A percentile compares a stretch with the other conserved stretches of the same genome.
Conservation (phyloP, 2,329 filamentous ascomycete species). For the Thielaviopsis euricoi region DNA sequence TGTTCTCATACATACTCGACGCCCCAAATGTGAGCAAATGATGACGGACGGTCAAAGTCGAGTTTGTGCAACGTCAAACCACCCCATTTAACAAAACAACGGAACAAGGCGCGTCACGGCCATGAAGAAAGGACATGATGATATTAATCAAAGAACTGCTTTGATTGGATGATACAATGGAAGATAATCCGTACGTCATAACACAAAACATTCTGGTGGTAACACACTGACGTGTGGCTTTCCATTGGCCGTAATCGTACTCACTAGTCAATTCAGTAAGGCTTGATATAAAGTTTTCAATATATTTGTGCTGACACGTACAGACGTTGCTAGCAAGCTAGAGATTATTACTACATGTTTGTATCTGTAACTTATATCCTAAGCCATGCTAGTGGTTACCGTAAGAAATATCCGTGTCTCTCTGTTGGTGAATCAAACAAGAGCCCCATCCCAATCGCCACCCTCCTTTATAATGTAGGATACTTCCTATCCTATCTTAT, state of each 20-base stretch:
- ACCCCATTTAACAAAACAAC: not conserved
- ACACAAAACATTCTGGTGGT: too few relatives aligned
- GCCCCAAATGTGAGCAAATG: not conserved
- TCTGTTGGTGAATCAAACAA: not conserved
- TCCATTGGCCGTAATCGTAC: too few relatives aligned
- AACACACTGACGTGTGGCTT: too few relatives aligned
- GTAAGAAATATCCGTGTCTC: not conserved
- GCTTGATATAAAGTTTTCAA: not conserved
- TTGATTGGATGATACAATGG: too few relatives aligned
- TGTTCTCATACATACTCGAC: not conserved
- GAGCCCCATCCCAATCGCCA: not conserved
- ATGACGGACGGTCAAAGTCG: not conserved
- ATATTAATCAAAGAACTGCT: too few relatives aligned
- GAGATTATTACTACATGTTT: not conserved
- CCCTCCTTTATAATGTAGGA: not conserved
- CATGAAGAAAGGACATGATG: too few relatives aligned
- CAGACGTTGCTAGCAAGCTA: not conserved
- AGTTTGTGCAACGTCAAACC: not conserved
- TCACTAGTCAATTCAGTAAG: not conserved
- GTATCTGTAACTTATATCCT: not conserved
- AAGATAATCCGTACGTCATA: too few relatives aligned
- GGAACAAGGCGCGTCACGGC: too few relatives aligned
- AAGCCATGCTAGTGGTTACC: not conserved
- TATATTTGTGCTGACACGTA: not conserved
- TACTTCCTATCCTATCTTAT: not conserved